Base-by-base conservation (phyloP, 2,329 filamentous ascomycete genomes). In the Grosmannia serpens region DNA sequence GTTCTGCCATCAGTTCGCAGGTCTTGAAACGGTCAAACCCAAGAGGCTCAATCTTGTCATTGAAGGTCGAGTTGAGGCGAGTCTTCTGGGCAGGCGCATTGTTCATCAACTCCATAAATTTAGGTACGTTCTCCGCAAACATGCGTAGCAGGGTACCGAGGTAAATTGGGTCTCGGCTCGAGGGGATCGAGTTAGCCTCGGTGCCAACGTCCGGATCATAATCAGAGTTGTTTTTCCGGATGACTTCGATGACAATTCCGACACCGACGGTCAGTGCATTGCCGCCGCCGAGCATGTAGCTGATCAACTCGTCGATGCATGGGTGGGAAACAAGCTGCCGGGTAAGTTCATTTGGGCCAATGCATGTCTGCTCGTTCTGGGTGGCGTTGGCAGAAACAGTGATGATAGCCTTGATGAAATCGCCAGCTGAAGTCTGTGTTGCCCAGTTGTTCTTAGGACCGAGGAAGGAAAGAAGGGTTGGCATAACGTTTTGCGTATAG, bases 21-120 rank as follows among this genome's bases (percentile, higher is more conserved):
- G 94, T 97, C 77, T 99, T 99, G 78, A 99, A 99, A 24, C 94
- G 82, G 72, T 99, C 94, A 68, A 99, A 99, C 2, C 94, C 94
- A 11, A 99, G 80, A 4, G 94, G 92, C 71, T 97, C 91, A 56
- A 99, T 91, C 70, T 87, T 89, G 52, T 86, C 83, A 56, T 91
- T 91, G 76, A 95, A 99, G 0, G 94, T 94, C 3, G 91, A 92
- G 65, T 85, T 87, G 44, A 96, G 76, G 59, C 86, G 84, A 52
- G 86, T 83, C 68, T 88, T 86, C 66, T 86, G 85, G 4, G 86
- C 83, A 1, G 85, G 85, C 0, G 86, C 81, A 64, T 89, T 90
- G 69, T 91, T 83, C 63, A 99, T 91, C 24, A 97, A 77, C 52
- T 82, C 81, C 89, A 96, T 96, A 66, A 99, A 99, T 63, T 95